These are phyloP conservation scores for Populus hybrid DNA, from an alignment of 441 rosid species.

Conservation along the genomic window DNA sequence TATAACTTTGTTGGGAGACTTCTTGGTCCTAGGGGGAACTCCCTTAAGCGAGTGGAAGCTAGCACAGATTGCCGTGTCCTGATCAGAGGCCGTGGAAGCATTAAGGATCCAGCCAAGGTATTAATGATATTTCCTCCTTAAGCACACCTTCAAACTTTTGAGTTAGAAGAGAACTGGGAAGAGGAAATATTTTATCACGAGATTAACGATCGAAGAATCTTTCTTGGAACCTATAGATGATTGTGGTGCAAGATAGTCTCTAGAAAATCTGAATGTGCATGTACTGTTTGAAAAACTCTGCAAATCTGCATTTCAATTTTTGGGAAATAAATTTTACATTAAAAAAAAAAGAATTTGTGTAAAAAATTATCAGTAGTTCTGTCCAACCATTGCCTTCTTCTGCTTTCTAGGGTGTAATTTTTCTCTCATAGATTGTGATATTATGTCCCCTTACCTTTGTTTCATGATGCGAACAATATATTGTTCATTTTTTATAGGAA, in stretches of 20 bases:
- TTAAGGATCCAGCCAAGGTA: slow-evolving; percentile 91
- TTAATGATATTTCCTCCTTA: not conserved
- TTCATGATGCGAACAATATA: not conserved
- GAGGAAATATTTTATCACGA: not conserved
- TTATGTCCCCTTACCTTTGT: not conserved
- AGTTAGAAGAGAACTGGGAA: not conserved
- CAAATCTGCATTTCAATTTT: not conserved
- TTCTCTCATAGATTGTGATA: not conserved
- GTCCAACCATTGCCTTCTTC: not conserved
- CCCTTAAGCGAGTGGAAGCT: slow-evolving; percentile 95
- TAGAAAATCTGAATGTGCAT: not conserved
- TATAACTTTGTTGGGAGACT: slow-evolving; percentile 98
- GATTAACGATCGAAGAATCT: not conserved
- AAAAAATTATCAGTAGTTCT: not conserved
- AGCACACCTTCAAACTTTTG: not conserved
- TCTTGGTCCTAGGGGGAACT: slow-evolving; percentile 30
- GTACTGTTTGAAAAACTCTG: not conserved
- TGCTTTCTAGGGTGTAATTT: not conserved
- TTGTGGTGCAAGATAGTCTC: not conserved
- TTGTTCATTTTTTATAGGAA: slow-evolving; percentile 53
- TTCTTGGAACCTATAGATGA: not conserved
- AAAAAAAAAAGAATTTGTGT: not conserved
- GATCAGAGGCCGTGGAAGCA: slow-evolving; percentile 97
- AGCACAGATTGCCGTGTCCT: slow-evolving; percentile 90
- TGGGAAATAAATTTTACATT: not conserved